Evolutionary conservation across 1,284 basidiomycete genomes (phyloP), one percentile per base, ranked within the genome.

Genomic region (Microbotryum lychnidis-dioicae): DNA sequence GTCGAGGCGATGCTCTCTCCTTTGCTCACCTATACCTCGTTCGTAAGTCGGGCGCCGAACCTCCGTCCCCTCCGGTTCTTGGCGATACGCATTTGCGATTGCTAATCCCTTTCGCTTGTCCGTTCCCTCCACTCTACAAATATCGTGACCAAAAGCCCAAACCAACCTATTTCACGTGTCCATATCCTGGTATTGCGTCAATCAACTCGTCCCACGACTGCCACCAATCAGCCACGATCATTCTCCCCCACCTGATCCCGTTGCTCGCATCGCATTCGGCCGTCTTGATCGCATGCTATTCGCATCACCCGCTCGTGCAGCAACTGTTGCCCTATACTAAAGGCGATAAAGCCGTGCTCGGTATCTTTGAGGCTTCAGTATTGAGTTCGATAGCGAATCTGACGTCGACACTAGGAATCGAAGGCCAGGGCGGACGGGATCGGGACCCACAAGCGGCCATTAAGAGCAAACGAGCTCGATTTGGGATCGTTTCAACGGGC

Each of bases 201-300:
- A 80, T 82, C 61, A 75, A 79, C 66, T 75, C 78, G 58, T 64
- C 70, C 14, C 69, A 71, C 6, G 78, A 78, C n/a, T 75, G 77
- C 42, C 69, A 76, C 18, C 57, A 73, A 3, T 79, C 77, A 7
- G 77, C 80, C 6, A 65, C 71, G 1, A 71, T 70, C 33, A 77
- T 77, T 31, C 46, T 60, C 7, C 12, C 44, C 5, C 10, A 8
- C 33, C 29, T 31, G 47, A 16, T 42, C 44, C 8, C 21, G n/a
- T 44, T 57, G n/a, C 56, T 64, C 52, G 20, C 57, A n/a, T 50
- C 63, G 46, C 73, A 75, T 52, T 73, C 74, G 49, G 77, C 72
- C 14, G 76, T 79, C 66, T 73, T 81, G 42, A 75, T 82, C n/a
- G 79, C 79, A 5, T 81, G 80, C 72, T 82, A 80, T 72, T 80